Evolutionary conservation across 441 rosid genomes (phyloP).

Genomic region (Syzygium syzygioides): DNA sequence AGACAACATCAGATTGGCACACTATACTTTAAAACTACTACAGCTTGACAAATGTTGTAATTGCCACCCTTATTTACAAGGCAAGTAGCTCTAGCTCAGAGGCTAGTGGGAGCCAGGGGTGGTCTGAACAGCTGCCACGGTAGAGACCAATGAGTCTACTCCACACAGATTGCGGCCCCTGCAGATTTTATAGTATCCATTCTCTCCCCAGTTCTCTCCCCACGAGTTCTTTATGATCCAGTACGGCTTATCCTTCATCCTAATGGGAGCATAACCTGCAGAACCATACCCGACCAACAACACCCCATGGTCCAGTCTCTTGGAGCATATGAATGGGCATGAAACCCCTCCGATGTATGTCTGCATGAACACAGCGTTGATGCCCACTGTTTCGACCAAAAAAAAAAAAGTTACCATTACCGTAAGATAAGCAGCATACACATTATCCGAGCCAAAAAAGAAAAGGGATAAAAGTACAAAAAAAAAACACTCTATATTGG

Average conservation of each 20-base stretch:
- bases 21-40: not conserved
- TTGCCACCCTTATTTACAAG: not conserved
- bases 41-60: not conserved
- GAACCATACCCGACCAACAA: slow-evolving; percentile 81
- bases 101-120: slow-evolving; percentile 11
- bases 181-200: slow-evolving; percentile 86
- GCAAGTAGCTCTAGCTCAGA: not conserved
- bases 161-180: slow-evolving; percentile 84
- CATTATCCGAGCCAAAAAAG: not conserved
- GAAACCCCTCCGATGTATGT: slow-evolving; percentile 89
- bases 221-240: slow-evolving; percentile 97
- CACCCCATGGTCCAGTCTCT: slow-evolving; percentile 83
- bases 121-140: slow-evolving; percentile 57
- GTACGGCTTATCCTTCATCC: slow-evolving; percentile 85
- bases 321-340: slow-evolving; percentile 84
- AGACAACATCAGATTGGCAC: not conserved
- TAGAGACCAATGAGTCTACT: slow-evolving; percentile 85
- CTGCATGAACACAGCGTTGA: slow-evolving; percentile 91
- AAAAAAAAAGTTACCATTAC: not conserved
- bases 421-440: not conserved
- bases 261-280: slow-evolving; percentile 72
- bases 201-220: slow-evolving; percentile 94
- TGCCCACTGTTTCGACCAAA: slow-evolving; percentile 47
- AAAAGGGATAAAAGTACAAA: not conserved
- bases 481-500: not conserved